A percentile compares a stretch with the other conserved stretches of the same genome.
Evolutionary conservation across 164 flowering plant genomes (phyloP).

Genomic region (Akebia trifoliata): DNA sequence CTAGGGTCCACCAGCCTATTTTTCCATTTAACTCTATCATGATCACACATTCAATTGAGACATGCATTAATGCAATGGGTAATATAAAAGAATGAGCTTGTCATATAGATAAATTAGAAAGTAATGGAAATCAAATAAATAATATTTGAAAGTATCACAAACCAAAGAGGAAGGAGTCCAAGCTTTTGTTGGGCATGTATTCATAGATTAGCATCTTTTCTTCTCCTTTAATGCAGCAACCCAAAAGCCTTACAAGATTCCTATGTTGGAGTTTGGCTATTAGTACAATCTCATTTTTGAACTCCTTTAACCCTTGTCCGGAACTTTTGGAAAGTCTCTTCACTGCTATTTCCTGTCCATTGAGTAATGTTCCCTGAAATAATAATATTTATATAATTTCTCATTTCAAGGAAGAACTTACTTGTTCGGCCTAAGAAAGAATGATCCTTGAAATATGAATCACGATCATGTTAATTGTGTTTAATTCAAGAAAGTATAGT

Average conservation of each 20-base stretch:
- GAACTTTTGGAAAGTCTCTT: slow-evolving; percentile 12
- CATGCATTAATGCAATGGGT: no score
- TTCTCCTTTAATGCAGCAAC: slow-evolving; percentile 10
- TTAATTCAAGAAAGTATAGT: no score
- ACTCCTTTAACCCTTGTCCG: slow-evolving; percentile 14
- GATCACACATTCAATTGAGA: no score
- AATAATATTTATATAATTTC: no score
- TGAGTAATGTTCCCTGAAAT: not conserved
- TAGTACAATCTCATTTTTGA: slow-evolving; percentile 13
- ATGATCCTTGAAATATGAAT: no score
- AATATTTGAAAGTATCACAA: not conserved
- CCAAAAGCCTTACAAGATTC: slow-evolving; percentile 14
- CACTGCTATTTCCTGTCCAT: slow-evolving; percentile 10
- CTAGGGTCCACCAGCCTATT: no score
- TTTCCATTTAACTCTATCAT: no score
- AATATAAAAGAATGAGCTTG: no score
- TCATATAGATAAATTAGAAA: no score
- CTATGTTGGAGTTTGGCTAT: slow-evolving; percentile 17
- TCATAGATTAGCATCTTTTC: slow-evolving; percentile 16
- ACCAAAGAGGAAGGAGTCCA: slow-evolving; percentile 15
- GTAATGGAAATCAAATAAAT: not conserved
- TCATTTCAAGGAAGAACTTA: not conserved
- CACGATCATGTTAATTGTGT: no score
- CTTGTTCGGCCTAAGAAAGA: no score
- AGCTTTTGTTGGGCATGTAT: slow-evolving; percentile 17